Conservation (phyloP, 352 stramenopile genomes). For the Plasmopara halstedii region DNA sequence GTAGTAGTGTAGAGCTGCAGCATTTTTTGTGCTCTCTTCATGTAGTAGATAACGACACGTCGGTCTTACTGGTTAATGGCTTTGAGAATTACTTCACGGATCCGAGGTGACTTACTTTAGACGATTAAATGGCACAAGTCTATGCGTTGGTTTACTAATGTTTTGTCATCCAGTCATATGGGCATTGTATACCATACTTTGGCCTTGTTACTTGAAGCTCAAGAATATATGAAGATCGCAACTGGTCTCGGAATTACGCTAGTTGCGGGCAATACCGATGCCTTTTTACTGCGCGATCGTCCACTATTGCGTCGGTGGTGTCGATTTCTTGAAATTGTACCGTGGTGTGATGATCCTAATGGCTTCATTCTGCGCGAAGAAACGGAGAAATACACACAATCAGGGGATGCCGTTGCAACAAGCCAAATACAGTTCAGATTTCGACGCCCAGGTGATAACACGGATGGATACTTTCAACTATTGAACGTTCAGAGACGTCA, state of each 20-base stretch:
- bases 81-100: slow-evolving; percentile 52
- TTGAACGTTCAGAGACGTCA: slow-evolving; percentile 17
- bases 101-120: slow-evolving; percentile 14
- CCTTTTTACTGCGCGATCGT: slow-evolving; percentile 34
- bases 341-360: no score
- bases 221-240: slow-evolving; percentile 36
- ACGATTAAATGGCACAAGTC: neutral
- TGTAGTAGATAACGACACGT: slow-evolving; percentile 32
- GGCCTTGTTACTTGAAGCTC: slow-evolving; percentile 43
- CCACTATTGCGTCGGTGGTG: slow-evolving; percentile 32
- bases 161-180: slow-evolving; percentile 15
- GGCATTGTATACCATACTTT: slow-evolving; percentile 55
- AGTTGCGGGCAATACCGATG: slow-evolving; percentile 22
- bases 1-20: slow-evolving; percentile 37
- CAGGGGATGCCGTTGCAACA: no score
- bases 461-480: slow-evolving; percentile 26
- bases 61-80: slow-evolving; percentile 45
- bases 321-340: no score
- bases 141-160: neutral
- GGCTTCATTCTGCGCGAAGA: no score
- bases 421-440: slow-evolving; percentile 30
- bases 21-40: slow-evolving; percentile 56
- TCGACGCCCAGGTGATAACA: slow-evolving; percentile 7
- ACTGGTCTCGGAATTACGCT: slow-evolving; percentile 31
- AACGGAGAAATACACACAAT: no score